Base-by-base conservation (phyloP, 2,329 filamentous ascomycete species). In the Scytalidium lignicola region DNA sequence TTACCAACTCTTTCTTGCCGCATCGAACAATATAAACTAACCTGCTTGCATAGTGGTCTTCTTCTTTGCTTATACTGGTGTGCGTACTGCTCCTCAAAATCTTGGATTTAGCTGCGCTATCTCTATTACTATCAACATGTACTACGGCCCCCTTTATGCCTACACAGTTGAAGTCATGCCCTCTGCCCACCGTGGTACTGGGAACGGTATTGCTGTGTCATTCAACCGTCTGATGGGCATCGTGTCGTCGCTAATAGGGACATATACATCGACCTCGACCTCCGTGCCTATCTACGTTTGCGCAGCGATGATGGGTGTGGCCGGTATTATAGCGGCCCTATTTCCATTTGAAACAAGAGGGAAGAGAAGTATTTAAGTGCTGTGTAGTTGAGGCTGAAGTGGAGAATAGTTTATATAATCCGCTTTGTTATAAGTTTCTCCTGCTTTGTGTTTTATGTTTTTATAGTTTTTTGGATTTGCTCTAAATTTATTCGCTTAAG, bases 191-290 rank as follows among this genome's bases (percentile, higher is more conserved):
- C 75, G 86, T 2, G 84, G 85, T 0, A 90, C 86, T 0, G 86
- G 86, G 10, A 90, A 88, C 59, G 86, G 85, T 1, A 76, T 90
- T 41, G 80, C 83, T 0, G 85, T 89, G 26, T 83, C 79, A 0
- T 80, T 79, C 54, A 90, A 90, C 57, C 74, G 86, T 1, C 63
- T 89, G 55, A 89, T 89, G 85, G 86, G 86, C 1, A 86, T 90
- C 41, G 58, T 89, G 47, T 83, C 79, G 9, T 83, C 85, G 0
- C 75, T 89, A 7, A 79, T 90, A 23, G 85, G 80, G 0, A 82
- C 79, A 0, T 74, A 73, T 26, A 79, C 80, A 0, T 67, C 85
- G 58, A 85, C 83, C 0, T 64, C 67, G 0, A 87, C 82, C 0
- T 69, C 76, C 0, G 82, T 79, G 1, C 84, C 85, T 0, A 75